Evolutionary conservation across 306 rosid genomes (phyloP).

Genomic region (Trichosanthes cucumerina): DNA sequence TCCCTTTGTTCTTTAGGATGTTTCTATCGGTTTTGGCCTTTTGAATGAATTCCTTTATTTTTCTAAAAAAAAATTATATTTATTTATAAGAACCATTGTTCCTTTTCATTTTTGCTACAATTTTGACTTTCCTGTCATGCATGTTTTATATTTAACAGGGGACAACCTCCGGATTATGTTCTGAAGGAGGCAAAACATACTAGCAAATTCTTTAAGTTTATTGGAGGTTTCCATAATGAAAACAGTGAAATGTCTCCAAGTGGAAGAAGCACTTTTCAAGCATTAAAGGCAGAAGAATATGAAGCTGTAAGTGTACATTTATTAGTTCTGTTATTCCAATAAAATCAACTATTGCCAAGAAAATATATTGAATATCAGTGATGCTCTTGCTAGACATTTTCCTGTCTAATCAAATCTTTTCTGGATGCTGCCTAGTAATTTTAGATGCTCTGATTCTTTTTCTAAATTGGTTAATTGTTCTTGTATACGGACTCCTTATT

Average conservation of each 20-base stretch:
- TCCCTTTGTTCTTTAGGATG: too few relatives aligned
- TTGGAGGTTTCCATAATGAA: slow-evolving; percentile 64
- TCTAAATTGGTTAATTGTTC: not conserved
- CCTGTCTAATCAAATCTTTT: not conserved
- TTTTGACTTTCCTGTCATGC: slow-evolving; percentile 16
- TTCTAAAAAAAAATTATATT: too few relatives aligned
- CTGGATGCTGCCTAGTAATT: not conserved
- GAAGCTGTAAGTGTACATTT: slow-evolving; percentile 66
- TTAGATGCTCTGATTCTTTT: not conserved
- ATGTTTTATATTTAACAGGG: slow-evolving; percentile 44
- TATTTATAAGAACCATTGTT: not conserved
- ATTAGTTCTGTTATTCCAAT: not conserved
- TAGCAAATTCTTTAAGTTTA: slow-evolving; percentile 77
- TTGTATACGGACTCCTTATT: not conserved
- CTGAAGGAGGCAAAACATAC: slow-evolving; percentile 94
- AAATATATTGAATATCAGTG: not conserved
- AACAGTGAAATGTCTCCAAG: slow-evolving; percentile 37
- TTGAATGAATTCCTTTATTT: too few relatives aligned
- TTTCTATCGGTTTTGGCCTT: too few relatives aligned
- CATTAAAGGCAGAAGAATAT: slow-evolving; percentile 80
- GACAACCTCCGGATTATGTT: slow-evolving; percentile 90
- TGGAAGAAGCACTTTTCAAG: slow-evolving; percentile 61
- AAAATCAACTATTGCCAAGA: not conserved
- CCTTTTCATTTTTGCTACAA: not conserved
- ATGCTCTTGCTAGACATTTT: slow-evolving; percentile 3